Conservation (phyloP, 2,329 filamentous ascomycete species). For the Coleophoma cylindrospora region DNA sequence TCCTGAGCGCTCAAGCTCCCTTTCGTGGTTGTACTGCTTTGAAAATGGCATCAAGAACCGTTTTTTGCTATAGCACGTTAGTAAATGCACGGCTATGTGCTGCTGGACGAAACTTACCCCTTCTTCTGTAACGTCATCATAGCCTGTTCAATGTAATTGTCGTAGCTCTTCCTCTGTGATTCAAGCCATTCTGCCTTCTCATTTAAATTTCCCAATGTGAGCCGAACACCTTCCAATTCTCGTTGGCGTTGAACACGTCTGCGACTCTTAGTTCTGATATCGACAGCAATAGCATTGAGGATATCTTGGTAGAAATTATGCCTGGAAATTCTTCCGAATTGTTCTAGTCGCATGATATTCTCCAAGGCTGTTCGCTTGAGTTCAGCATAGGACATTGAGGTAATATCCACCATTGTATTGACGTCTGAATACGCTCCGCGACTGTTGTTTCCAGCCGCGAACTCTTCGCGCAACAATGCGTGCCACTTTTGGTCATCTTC, state of each 20-base stretch:
- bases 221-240: conserved; percentile 78
- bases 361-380: conserved; percentile 91
- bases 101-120: conserved; percentile 47
- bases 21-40: conserved; percentile 97
- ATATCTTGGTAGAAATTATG: conserved; percentile 95
- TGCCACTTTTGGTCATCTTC: conserved; percentile 93
- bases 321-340: conserved; percentile 76
- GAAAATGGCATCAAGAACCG: conserved; percentile 94
- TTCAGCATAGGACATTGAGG: conserved; percentile 82
- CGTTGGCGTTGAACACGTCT: conserved; percentile 86
- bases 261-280: conserved; percentile 95
- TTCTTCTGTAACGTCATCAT: conserved; percentile 98
- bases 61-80: conserved; percentile 59
- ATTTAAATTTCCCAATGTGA: conserved; percentile 70
- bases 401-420: conserved; percentile 81
- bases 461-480: conserved; percentile 74
- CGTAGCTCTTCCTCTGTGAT: conserved; percentile 93
- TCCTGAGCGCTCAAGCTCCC: conserved; percentile 86
- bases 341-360: conserved; percentile 87
- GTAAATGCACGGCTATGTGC: conserved; percentile 1
- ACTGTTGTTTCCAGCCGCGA: conserved; percentile 60
- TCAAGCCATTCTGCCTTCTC: conserved; percentile 91
- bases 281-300: conserved; percentile 93
- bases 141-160: conserved; percentile 98
- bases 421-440: conserved; percentile 85